Base-by-base conservation (phyloP, 768 basidiomycete species). In the Suillus occidentalis region DNA sequence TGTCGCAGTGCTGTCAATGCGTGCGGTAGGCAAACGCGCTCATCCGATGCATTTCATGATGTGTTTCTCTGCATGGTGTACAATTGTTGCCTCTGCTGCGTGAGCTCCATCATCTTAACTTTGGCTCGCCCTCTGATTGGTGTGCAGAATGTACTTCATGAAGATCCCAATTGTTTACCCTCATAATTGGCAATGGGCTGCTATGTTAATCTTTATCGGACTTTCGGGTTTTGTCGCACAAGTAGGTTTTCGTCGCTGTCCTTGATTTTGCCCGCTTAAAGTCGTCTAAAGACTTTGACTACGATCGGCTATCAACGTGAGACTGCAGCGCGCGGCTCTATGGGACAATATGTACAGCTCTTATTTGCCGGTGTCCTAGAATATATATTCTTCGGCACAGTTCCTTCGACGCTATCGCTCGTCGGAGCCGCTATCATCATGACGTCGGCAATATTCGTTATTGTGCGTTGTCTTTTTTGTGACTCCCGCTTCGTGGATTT, bases 11-110 rank as follows among this genome's bases (percentile, higher is more conserved):
- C 80, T 82, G 0, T 74, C 79, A 4, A 82, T 89, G 34, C 85
- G 92, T 12, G 84, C 85, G 1, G 91, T 95, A 43, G 93, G 94
- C 0, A 87, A 84, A 64, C 82, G 89, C 6, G 92, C 92, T 1
- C 89, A 91, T 68, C 81, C 92, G 1, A 74, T 94, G 63, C 94
- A 96, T 72, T 80, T 84, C 2, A 81, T 94, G 69, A 76, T 82
- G 0, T 92, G 85, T 62, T 94, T 89, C 73, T 86, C 89, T 1
- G 72, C 82, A 9, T 80, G 84, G 67, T 88, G 85, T 60, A 82
- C 88, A 13, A 47, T 73, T 12, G 62, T 70, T 2, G 63, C 66
- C 28, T 61, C 49, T 9, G 18, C 62, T 22, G 63, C 47, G 72
- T 73, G 49, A 12, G 68, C 45, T 36, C 50, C 28, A 18, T 34